A percentile compares a stretch with the other conserved stretches of the same genome.
Evolutionary conservation across 192 early-diverging fungal genomes (phyloP).

Genomic region (Chytriomyces sp.): DNA sequence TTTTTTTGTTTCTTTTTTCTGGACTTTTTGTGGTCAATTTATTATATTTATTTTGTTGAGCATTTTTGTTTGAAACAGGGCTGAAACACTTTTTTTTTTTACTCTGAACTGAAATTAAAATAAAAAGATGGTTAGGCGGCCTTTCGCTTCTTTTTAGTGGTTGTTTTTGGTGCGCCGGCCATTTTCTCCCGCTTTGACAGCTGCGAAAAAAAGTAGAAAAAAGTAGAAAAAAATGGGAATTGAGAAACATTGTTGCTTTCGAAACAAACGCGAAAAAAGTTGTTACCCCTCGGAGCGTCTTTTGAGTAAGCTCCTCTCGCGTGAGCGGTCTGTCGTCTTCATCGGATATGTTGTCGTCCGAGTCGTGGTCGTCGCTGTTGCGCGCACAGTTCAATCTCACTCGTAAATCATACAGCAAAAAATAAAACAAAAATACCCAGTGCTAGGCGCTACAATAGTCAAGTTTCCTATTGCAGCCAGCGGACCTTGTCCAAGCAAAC

Average conservation of each 20-base stretch:
- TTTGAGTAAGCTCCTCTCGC: slow-evolving; percentile 57
- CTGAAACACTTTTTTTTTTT: too few relatives aligned
- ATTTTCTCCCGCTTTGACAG: slow-evolving; percentile 43
- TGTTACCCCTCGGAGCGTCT: slow-evolving; percentile 57
- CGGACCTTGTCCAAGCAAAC: slow-evolving; percentile 61
- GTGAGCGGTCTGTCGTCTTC: slow-evolving; percentile 65
- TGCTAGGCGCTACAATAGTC: slow-evolving; percentile 57
- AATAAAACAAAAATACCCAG: slow-evolving; percentile 44
- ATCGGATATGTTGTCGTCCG: slow-evolving; percentile 55
- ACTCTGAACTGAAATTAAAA: background rate
- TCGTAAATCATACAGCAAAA: background rate
- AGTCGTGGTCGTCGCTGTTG: slow-evolving; percentile 60
- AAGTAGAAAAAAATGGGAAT: too few relatives aligned
- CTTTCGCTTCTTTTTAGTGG: slow-evolving; percentile 36
- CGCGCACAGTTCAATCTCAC: background rate
- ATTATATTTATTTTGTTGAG: too few relatives aligned
- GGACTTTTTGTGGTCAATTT: too few relatives aligned
- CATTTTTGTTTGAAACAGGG: too few relatives aligned
- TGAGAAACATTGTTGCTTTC: background rate
- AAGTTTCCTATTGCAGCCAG: slow-evolving; percentile 49
- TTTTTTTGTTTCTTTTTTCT: too few relatives aligned
- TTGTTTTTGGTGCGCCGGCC: slow-evolving; percentile 32
- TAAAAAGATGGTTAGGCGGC: background rate
- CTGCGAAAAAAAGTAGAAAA: slow-evolving; percentile 23
- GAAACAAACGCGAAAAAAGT: background rate